A percentile compares a stretch with the other conserved stretches of the same genome.
Conservation (phyloP, 192 early-diverging fungal species). For the Pilobolus umbonatus region DNA sequence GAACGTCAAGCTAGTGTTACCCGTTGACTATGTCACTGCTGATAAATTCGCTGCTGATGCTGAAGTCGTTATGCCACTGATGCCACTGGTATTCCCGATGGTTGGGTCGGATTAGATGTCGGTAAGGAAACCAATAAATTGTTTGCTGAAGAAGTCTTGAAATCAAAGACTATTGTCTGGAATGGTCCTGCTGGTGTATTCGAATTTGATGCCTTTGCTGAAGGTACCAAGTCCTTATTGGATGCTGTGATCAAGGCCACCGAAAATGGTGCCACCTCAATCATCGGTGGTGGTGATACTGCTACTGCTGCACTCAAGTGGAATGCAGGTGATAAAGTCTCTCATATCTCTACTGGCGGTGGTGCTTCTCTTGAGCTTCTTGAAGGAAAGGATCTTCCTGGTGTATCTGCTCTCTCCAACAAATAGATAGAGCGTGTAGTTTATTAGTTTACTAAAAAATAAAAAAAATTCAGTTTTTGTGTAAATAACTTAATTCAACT, state of each 20-base stretch:
- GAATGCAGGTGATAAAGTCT: constrained; percentile 75
- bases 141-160: constrained; percentile 62
- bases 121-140: constrained; percentile 74
- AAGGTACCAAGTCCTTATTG: constrained; percentile 77
- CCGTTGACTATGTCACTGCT: constrained; percentile 84
- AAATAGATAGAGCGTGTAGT: too few relatives aligned
- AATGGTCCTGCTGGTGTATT: constrained; percentile 98
- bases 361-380: constrained; percentile 95
- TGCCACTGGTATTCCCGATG: constrained; percentile 78
- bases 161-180: constrained; percentile 95
- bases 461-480: too few relatives aligned
- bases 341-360: constrained; percentile 94
- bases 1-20: constrained; percentile 86
- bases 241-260: constrained; percentile 85
- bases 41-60: constrained; percentile 85
- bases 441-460: too few relatives aligned
- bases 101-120: constrained; percentile 92
- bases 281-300: constrained; percentile 97
- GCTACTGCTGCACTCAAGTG: constrained; percentile 95
- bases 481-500: too few relatives aligned
- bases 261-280: constrained; percentile 79
- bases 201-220: constrained; percentile 91
- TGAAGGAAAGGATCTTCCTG: constrained; percentile 89
- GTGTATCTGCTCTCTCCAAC: constrained; percentile 65
- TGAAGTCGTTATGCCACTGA: constrained; percentile 83